Conservation (phyloP, 441 rosid genomes). For the Adansonia gregorii region DNA sequence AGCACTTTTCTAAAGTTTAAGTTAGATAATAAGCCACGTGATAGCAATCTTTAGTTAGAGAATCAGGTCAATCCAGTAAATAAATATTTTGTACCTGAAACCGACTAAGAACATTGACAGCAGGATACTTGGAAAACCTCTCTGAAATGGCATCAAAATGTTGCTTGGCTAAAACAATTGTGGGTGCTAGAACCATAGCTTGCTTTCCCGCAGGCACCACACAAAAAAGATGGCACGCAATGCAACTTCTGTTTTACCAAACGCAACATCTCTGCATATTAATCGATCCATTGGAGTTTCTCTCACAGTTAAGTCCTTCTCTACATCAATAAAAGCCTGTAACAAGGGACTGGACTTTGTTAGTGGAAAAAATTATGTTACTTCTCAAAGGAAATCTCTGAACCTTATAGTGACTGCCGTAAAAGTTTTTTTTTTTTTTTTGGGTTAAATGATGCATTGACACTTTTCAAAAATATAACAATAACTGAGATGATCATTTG, state of each 20-base stretch:
- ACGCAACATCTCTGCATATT: slow-evolving; percentile 97
- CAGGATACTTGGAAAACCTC: slow-evolving; percentile 65
- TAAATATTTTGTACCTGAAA: slow-evolving; percentile 70
- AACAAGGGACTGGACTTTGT: slow-evolving; percentile 34
- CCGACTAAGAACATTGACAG: slow-evolving; percentile 77
- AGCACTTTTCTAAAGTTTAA: slow-evolving; percentile 9
- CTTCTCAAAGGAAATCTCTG: background rate
- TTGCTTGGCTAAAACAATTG: slow-evolving; percentile 92
- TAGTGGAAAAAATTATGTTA: background rate
- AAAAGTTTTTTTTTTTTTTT: background rate
- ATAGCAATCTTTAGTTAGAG: slow-evolving; percentile 7
- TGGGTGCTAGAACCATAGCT: slow-evolving; percentile 97
- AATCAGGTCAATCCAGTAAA: slow-evolving; percentile 25
- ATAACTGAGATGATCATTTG: background rate
- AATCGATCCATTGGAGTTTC: slow-evolving; percentile 97
- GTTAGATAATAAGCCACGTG: background rate
- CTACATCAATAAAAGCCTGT: slow-evolving; percentile 95
- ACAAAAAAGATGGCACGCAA: slow-evolving; percentile 82
- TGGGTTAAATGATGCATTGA: background rate
- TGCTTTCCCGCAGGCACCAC: slow-evolving; percentile 88
- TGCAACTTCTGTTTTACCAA: slow-evolving; percentile 98
- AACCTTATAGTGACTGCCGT: background rate
- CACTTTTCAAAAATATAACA: background rate
- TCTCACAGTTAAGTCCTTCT: slow-evolving; percentile 88
- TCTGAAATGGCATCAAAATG: slow-evolving; percentile 89